A percentile compares a stretch with the other conserved stretches of the same genome.
These are phyloP conservation scores for Emericellopsis terricola DNA, from an alignment of 495 filamentous ascomycete genomes.

Conservation along the genomic window DNA sequence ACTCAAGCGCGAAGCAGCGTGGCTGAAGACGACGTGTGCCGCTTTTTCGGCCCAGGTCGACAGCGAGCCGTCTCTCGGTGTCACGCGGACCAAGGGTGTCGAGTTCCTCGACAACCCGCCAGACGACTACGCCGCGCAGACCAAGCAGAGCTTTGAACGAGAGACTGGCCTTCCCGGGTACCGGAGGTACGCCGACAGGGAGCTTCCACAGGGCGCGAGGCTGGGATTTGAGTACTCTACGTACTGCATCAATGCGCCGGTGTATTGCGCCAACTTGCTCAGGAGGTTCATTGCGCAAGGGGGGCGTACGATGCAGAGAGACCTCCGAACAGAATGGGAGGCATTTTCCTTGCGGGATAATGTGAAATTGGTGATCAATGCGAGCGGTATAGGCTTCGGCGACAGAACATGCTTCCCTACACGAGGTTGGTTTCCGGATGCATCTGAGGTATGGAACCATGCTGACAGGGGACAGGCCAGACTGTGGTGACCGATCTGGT, in stretches of 20 bases:
- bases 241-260: slow-evolving; percentile 41
- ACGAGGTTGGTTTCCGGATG: slow-evolving; percentile 21
- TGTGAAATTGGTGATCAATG: slow-evolving; percentile 37
- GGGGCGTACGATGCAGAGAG: slow-evolving; percentile 22
- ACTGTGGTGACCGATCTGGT: slow-evolving; percentile 25
- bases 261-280: slow-evolving; percentile 39
- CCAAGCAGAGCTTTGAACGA: slow-evolving; percentile 7
- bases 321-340: slow-evolving; percentile 26
- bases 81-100: slow-evolving; percentile 32
- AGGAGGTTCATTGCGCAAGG: slow-evolving; percentile 31
- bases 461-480: slow-evolving; percentile 13
- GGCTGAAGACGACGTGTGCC: slow-evolving; percentile 23
- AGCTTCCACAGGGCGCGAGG: slow-evolving; percentile 25
- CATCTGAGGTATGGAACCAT: neutral
- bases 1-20: slow-evolving; percentile 23
- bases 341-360: slow-evolving; percentile 19
- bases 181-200: slow-evolving; percentile 13
- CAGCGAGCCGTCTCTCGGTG: slow-evolving; percentile 23
- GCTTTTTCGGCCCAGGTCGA: slow-evolving; percentile 6
- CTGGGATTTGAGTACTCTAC: slow-evolving; percentile 36
- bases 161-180: slow-evolving; percentile 30
- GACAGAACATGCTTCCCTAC: slow-evolving; percentile 36
- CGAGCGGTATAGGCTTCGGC: slow-evolving; percentile 35
- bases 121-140: slow-evolving; percentile 13
- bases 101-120: slow-evolving; percentile 40